phyloP scores from a whole-genome alignment of 1,284 basidiomycete genomes.

The Rhizopogon hawkerae region DNA sequence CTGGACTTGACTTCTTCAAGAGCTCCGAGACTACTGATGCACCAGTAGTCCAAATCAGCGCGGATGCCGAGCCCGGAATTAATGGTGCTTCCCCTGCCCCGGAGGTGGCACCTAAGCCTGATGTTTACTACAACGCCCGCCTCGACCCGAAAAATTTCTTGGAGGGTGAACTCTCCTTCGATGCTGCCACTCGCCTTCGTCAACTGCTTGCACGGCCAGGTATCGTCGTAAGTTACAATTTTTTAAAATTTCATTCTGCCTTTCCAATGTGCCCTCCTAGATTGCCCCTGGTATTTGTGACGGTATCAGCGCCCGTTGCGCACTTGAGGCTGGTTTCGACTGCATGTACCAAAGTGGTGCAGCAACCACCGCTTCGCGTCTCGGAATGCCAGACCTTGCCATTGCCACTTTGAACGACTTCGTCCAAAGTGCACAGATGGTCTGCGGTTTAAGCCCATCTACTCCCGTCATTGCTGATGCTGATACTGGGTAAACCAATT shows the following conservation, averaged over 20 bases:
- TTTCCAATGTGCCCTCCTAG: slow-evolving; percentile 24
- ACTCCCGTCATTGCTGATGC: slow-evolving; percentile 74
- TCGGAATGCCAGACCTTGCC: slow-evolving; percentile 72
- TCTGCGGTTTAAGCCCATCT: slow-evolving; percentile 54
- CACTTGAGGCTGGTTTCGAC: slow-evolving; percentile 67
- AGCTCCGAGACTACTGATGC: slow-evolving; percentile 16
- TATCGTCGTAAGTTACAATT: slow-evolving; percentile 49
- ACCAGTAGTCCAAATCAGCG: background rate
- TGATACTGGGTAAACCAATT: slow-evolving; percentile 54
- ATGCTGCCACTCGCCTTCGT: slow-evolving; percentile 62
- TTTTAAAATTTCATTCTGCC: too few relatives aligned
- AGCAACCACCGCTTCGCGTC: slow-evolving; percentile 67
- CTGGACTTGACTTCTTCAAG: slow-evolving; percentile 36
- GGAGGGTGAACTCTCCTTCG: slow-evolving; percentile 56
- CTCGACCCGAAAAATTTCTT: slow-evolving; percentile 62
- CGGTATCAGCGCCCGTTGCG: slow-evolving; percentile 72
- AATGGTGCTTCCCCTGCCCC: slow-evolving; percentile 8
- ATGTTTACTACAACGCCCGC: slow-evolving; percentile 47
- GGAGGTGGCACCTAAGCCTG: slow-evolving; percentile 16
- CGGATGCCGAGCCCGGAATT: slow-evolving; percentile 10
- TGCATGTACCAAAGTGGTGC: slow-evolving; percentile 75
- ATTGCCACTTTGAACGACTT: slow-evolving; percentile 79
- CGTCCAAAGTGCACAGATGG: slow-evolving; percentile 56
- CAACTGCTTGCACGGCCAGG: slow-evolving; percentile 71
- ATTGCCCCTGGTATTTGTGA: slow-evolving; percentile 75